phyloP scores from a whole-genome alignment of 139 green algal genomes.

The Chlorokybus atmophyticus region DNA sequence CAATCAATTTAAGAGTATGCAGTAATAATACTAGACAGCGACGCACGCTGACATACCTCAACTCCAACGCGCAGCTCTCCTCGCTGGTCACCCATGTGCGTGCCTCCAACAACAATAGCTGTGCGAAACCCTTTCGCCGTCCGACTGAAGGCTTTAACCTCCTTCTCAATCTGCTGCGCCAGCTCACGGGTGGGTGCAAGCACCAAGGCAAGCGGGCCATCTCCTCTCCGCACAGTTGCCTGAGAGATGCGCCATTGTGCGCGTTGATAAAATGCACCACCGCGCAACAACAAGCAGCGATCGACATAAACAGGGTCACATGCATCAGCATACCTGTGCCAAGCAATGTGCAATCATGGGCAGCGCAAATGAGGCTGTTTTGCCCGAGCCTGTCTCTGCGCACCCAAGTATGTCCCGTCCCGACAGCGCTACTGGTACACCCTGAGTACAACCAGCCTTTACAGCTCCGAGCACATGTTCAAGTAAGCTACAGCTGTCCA shows the following conservation, averaged over 20 bases:
- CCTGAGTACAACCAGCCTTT: too few relatives aligned
- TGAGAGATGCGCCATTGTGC: conserved; percentile 10
- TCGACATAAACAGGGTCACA: not conserved
- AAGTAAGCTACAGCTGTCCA: too few relatives aligned
- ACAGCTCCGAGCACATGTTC: too few relatives aligned
- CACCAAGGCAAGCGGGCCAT: conserved; percentile 80
- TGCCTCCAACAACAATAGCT: conserved; percentile 41
- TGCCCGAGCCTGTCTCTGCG: conserved; percentile 40
- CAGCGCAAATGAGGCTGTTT: conserved; percentile 49
- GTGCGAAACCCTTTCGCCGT: conserved; percentile 28
- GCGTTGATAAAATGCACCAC: not conserved
- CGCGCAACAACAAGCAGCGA: not conserved
- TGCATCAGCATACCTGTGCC: conserved; percentile 30
- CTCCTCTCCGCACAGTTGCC: conserved; percentile 40
- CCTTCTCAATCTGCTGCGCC: conserved; percentile 99
- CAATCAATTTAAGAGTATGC: too few relatives aligned
- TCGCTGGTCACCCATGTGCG: conserved; percentile 37
- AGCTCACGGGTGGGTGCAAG: conserved; percentile 97
- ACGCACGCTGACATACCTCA: too few relatives aligned
- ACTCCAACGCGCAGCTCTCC: conserved; percentile 31
- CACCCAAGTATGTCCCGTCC: conserved; percentile 38
- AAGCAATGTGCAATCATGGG: too few relatives aligned
- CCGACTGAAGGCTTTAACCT: conserved; percentile 35
- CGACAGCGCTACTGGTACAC: conserved; percentile 35
- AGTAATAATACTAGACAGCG: too few relatives aligned